Conservation (phyloP, 192 early-diverging fungal species). For the Radiomyces spectabilis region DNA sequence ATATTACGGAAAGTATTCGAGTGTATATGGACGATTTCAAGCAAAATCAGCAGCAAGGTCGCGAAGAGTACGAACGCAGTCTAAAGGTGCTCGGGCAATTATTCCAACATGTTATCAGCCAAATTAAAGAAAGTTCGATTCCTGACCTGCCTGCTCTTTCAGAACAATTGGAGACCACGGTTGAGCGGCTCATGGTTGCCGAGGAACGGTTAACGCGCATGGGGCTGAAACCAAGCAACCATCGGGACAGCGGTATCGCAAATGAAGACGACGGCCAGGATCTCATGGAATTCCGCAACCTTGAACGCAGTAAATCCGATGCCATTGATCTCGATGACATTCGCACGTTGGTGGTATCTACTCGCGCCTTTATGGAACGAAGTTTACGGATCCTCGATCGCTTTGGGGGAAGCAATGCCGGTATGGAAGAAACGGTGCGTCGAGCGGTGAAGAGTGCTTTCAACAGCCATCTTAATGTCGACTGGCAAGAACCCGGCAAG, state of each 20-base stretch:
- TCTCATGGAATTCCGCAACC: too few relatives aligned
- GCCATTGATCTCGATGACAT: not conserved
- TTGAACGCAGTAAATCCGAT: not conserved
- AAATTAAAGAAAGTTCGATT: constrained; percentile 12
- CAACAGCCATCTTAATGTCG: constrained; percentile 6
- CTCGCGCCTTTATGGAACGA: constrained; percentile 22
- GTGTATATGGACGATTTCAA: constrained; percentile 10
- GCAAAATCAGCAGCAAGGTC: constrained; percentile 2
- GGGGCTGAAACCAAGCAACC: not conserved
- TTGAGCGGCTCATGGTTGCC: constrained; percentile 10
- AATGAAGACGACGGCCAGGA: not conserved
- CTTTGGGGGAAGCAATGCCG: constrained; percentile 10
- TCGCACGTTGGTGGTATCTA: constrained; percentile 4
- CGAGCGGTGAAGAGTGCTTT: constrained; percentile 16
- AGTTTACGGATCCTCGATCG: constrained; percentile 9
- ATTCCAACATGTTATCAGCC: constrained; percentile 16
- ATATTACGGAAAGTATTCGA: too few relatives aligned
- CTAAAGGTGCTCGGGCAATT: constrained; percentile 14
- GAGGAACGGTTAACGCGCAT: constrained; percentile 13
- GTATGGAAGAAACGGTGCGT: constrained; percentile 20
- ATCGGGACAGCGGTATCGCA: too few relatives aligned
- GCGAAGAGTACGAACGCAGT: constrained; percentile 15
- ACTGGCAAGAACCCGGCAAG: not conserved
- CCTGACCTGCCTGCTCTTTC: constrained; percentile 16
- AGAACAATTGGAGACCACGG: constrained; percentile 11